phyloP scores from a whole-genome alignment of 2,329 filamentous ascomycete genomes.

The Alternaria sp. region DNA sequence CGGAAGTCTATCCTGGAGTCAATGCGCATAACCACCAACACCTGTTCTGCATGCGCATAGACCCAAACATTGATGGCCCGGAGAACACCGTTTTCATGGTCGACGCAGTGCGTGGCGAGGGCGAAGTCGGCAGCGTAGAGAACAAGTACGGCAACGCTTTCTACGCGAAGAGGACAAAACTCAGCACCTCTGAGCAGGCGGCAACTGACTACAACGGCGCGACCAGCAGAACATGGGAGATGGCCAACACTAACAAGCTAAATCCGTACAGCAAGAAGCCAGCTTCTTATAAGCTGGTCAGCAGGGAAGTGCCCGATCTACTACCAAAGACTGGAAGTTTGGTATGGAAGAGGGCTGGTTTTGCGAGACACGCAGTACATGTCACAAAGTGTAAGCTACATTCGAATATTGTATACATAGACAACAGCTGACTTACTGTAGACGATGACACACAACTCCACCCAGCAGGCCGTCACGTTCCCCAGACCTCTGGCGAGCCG shows the following conservation, averaged over 20 bases:
- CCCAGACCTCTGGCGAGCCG: constrained; percentile 83
- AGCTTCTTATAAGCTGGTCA: constrained; percentile 87
- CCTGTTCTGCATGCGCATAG: constrained; percentile 87
- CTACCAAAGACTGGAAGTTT: constrained; percentile 82
- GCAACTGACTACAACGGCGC: constrained; percentile 82
- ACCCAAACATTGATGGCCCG: constrained; percentile 85
- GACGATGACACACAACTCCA: constrained; percentile 83
- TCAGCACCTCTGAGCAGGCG: constrained; percentile 72
- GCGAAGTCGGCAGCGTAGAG: constrained; percentile 78
- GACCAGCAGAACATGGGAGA: constrained; percentile 87
- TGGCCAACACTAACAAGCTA: constrained; percentile 82
- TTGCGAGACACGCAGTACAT: constrained; percentile 85
- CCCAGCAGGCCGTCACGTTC: constrained; percentile 85
- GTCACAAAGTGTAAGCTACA: constrained; percentile 80
- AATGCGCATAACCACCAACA: constrained; percentile 98
- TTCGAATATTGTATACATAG: background rate
- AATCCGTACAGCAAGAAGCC: constrained; percentile 88
- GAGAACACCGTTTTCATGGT: constrained; percentile 86
- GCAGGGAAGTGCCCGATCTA: constrained; percentile 79
- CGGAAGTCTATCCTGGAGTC: constrained; percentile 87
- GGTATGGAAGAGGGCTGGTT: constrained; percentile 89
- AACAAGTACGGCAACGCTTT: constrained; percentile 94
- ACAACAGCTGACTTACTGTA: constrained; percentile 45
- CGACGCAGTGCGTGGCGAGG: constrained; percentile 75
- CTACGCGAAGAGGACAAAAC: constrained; percentile 82